Base-by-base conservation (phyloP, 352 stramenopile genomes). In the Globisporangium heterothallicum region DNA sequence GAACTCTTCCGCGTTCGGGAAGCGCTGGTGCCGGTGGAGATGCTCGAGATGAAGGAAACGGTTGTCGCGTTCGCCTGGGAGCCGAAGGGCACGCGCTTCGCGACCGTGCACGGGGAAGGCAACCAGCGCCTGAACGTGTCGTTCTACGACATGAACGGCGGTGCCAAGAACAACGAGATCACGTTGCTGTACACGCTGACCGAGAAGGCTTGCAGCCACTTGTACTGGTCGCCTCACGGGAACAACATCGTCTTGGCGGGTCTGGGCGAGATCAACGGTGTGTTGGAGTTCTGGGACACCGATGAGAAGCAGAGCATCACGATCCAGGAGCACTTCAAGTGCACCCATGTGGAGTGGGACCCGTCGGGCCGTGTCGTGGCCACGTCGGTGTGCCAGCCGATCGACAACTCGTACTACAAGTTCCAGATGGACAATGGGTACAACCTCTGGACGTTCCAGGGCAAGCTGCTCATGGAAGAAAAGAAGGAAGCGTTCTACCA, bases 391-490 rank as follows among this genome's bases (percentile, higher is more conserved):
- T 97, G 89, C 49, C 97, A 99, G 70, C 91, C 94, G 10, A 83
- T 99, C 38, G 92, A 97, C 58, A 93, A 92, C 67, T 87, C 80
- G 68, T 92, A 94, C 73, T 98, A 97, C 78, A 98, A 98, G 74
- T 97, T 97, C 73, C 90, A 96, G 49, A 98, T 99, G 90, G 97
- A 99, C 82, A 99, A 99, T 60, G 97, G 97, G 46, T 99, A 97
- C 78, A 98, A 94, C 54, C 66, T 98, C 19, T 98, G 94, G 94
- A 97, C 86, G 35, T 99, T 99, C 84, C 97, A 99, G 75, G 96
- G 96, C 21, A 97, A 96, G 63, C 80, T 96, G 58, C 70, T 98
- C 0, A 72, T 85, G 35, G 91, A 98, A 61, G 81, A 97, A 64
- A 97, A 95, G 57, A 98, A 98, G 66, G 94, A 99, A 57, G 84